Evolutionary conservation across 2,329 filamentous ascomycete species (phyloP), one percentile per base, ranked within the genome.

Genomic region (Colletotrichum sublineola): DNA sequence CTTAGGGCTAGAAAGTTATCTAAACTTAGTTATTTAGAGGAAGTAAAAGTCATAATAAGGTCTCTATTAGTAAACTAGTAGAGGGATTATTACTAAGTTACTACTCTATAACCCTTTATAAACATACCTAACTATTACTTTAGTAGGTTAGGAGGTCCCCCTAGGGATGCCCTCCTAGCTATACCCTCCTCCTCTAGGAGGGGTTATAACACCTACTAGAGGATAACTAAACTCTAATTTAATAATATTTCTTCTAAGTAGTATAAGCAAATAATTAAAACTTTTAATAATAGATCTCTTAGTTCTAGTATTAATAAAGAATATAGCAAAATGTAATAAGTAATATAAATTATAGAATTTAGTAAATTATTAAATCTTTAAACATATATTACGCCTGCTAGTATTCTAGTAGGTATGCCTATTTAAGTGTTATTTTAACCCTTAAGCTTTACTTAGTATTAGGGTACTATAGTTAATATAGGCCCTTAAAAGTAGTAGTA

Each of bases 301-400:
- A 78, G 79, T 81, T 84, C 78, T 81, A 78, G 79, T 79, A 83
- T 84, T 79, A 79, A 84, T 84, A 80, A 83, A 83, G 79, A 84
- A 84, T 79, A 79, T 78, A 83, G 80, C 78, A 78, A 83, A 82
- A 82, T 84, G 77, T 79, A 80, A 84, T 82, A 83, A 81, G 77
- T 83, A 84, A 81, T 84, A 78, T 78, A 76, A 77, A 76, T 52
- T 63, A 18, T 15, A 63, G 5, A 63, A 63, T 63, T 52, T 38
- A 63, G 14, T 63, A 12, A 52, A 52, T 63, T 42, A 63, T 63
- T 29, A 31, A 63, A 46, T 55, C n/a, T 55, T 64, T 55, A 55
- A 64, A 55, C 15, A 9, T 24, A 64, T 64, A 64, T 64, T 64
- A 55, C 18, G 0, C 14, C 1, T 53, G 33, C 0, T 44, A 64